Base-by-base conservation (phyloP, 73 alveolate species). In the Paraurostyla sp. region DNA sequence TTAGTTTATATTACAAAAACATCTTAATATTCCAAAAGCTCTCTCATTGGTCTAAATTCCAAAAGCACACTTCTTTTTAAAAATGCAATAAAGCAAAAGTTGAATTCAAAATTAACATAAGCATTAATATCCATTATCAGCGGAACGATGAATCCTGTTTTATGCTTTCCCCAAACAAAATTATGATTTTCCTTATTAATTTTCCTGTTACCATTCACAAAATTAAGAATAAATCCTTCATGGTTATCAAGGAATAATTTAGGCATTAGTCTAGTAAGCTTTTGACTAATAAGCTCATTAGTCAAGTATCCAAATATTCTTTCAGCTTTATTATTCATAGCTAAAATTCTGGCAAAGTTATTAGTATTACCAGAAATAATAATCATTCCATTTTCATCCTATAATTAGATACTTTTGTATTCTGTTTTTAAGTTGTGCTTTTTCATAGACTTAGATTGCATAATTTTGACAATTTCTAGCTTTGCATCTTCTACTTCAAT, bases 401-500 rank as follows among this genome's bases (percentile, higher is more conserved):
- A 20, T 1, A 52, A 27, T 27, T 78, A 78, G 4, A 78, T 78
- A 35, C 80, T 78, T 51, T 78, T 78, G 32, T 51, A 78, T 36
- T 78, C 89, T 51, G 76, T 45, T 33, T 78, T 78, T 2, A 78
- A 32, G 52, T 78, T 78, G 35, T 78, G 89, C 29, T 78, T 78
- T 51, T 54, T 78, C 89, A 78, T 78, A 6, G 89, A 78, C 50
- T 78, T 78, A 2, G 76, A 36, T 36, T 78, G 68, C 89, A 78
- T 78, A 35, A 78, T 78, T 78, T 78, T 78, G n/a, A 78, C 89
- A 30, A 78, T 78, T 54, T 78, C 89, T 29, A 78, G 62, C 29
- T 78, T 78, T 7, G 89, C 89, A 78, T 78, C 89, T 35, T 78
- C 89, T 23, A 78, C 89, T 38, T 78, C 89, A 33, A 78, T 78